These are phyloP conservation scores for Gossypium schwendimanii DNA, from an alignment of 441 rosid genomes.

Conservation along the genomic window DNA sequence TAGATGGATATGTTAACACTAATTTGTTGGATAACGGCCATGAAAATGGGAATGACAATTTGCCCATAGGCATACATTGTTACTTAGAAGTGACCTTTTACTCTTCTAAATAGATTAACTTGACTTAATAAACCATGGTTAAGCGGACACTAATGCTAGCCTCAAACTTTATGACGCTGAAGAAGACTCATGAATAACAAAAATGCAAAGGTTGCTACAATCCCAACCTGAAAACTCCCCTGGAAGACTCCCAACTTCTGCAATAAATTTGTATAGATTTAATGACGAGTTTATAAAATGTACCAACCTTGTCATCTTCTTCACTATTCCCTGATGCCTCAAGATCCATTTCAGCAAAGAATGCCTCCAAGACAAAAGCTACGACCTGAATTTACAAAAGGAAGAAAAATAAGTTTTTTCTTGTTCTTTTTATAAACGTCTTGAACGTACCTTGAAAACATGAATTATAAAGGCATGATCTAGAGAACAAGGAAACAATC, in stretches of 20 bases:
- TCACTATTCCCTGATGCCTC: slow-evolving; percentile 50
- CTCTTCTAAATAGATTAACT: not conserved
- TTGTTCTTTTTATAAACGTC: not conserved
- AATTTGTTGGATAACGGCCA: not conserved
- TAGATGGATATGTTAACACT: not conserved
- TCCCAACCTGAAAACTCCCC: not conserved
- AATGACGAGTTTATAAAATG: not conserved
- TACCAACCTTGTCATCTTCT: slow-evolving; percentile 55
- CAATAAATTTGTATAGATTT: not conserved
- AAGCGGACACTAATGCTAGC: not conserved
- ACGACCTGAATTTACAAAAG: slow-evolving; percentile 55
- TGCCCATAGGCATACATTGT: not conserved
- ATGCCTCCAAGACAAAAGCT: slow-evolving; percentile 97
- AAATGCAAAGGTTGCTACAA: not conserved
- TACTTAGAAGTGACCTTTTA: not conserved
- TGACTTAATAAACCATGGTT: not conserved
- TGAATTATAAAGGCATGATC: not conserved
- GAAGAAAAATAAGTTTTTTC: slow-evolving; percentile 11
- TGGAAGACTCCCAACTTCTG: not conserved
- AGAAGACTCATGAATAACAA: not conserved
- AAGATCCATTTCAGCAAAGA: slow-evolving; percentile 86
- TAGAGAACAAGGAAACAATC: not conserved
- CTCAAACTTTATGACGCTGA: not conserved
- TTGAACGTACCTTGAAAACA: not conserved
- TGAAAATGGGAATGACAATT: not conserved